Conservation (phyloP, 768 basidiomycete species). For the Pleurotus salmoneostramineus region DNA sequence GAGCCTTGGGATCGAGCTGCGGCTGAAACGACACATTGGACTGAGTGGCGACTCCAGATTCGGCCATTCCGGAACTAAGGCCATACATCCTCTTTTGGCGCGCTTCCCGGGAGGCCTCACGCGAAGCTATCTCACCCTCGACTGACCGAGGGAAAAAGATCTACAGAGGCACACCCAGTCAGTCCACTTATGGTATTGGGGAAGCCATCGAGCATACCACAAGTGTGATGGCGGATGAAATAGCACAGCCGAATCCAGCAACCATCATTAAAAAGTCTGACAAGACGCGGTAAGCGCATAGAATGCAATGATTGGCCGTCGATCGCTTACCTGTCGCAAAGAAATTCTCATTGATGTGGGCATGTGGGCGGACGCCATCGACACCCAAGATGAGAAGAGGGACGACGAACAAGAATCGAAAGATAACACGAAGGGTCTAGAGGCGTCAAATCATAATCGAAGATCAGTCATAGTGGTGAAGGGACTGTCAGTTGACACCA, state of each 20-base stretch:
- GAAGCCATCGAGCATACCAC: conserved; percentile 39
- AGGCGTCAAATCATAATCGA: not conserved
- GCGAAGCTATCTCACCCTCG: conserved; percentile 55
- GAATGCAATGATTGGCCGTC: not conserved
- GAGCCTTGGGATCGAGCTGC: not conserved
- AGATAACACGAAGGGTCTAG: conserved; percentile 66
- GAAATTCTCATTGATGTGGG: conserved; percentile 62
- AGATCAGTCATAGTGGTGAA: not conserved
- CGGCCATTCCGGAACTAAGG: conserved; percentile 17
- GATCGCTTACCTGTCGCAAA: conserved; percentile 39
- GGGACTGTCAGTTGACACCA: conserved; percentile 18
- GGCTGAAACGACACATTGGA: conserved; percentile 5
- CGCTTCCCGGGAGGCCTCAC: conserved; percentile 40
- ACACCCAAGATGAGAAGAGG: conserved; percentile 63
- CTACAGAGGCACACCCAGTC: conserved; percentile 26
- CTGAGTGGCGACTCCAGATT: conserved; percentile 14
- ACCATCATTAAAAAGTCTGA: conserved; percentile 59
- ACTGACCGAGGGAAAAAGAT: conserved; percentile 84
- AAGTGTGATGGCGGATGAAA: conserved; percentile 74
- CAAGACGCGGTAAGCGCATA: not conserved
- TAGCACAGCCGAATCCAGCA: conserved; percentile 52
- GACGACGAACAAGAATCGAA: conserved; percentile 69
- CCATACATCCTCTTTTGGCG: conserved; percentile 29
- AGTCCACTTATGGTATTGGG: not conserved
- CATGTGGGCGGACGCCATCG: conserved; percentile 63